Base-by-base conservation (phyloP, 2,329 filamentous ascomycete genomes). In the Colletotrichum cereale region DNA sequence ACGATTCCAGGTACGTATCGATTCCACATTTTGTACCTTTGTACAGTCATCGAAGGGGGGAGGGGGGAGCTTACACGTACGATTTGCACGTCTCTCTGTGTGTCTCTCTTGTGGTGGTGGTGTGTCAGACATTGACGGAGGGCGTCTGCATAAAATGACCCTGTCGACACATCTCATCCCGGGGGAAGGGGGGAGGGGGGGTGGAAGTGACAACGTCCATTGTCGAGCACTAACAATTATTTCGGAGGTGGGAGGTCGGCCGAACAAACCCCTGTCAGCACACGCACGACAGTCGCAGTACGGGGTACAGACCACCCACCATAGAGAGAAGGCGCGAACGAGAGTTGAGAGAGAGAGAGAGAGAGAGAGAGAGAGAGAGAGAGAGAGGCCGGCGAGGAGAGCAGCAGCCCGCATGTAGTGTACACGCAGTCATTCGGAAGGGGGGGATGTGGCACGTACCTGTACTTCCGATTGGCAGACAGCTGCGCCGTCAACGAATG, bases 151-250 rank as follows among this genome's bases (percentile, higher is more conserved):
- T 63, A 72, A 56, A 55, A 24, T 18, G 12, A 26, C 69, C 60
- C 60, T 72, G 65, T 69, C 66, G 18, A 60, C 66, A 60, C 65
- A 69, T 68, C 65, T 58, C 58, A 55, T 53, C 58, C 64, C 16
- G 53, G 65, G 53, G 65, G 52, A 36, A 3, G 1, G 31, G 5
- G 29, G 31, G 31, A 7, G 36, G n/a, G 11, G 38, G 50, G 50
- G 38, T 24, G 55, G 24, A 42, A 40, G 66, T 61, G 53, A 72
- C 69, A 60, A 72, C 24, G 52, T 6, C 29, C 7, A 60, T 60
- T 60, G 69, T 72, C 60, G 58, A 53, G 65, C 69, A 69, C 69
- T 72, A 72, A 72, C 69, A 72, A 72, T 72, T 71, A 29, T 69
- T 72, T 64, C 3, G 38, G 60, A 60, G 58, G 24, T 71, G 50